Evolutionary conservation across 805 yeast genomes (phyloP).

Genomic region (Wickerhamiella allomyrinae): DNA sequence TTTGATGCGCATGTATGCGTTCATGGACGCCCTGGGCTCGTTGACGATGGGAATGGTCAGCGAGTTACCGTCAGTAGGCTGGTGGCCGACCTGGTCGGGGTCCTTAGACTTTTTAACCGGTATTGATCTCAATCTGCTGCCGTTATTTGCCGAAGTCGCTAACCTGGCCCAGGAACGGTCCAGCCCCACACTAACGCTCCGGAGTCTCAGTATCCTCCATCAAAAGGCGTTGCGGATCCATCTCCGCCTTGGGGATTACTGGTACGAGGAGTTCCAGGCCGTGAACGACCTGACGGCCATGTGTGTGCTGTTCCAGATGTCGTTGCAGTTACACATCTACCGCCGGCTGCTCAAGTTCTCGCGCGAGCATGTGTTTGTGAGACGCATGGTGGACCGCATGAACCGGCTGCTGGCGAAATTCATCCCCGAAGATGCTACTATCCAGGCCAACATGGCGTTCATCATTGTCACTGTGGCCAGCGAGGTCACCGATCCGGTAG

Average conservation of each 20-base stretch:
- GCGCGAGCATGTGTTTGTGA: constrained; percentile 33
- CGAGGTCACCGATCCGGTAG: constrained; percentile 31
- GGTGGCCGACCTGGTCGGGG: constrained; percentile 36
- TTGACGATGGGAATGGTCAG: constrained; percentile 5
- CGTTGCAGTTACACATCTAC: constrained; percentile 43
- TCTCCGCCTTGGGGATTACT: constrained; percentile 14
- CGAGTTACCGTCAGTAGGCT: constrained; percentile 5
- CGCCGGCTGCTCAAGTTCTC: constrained; percentile 40
- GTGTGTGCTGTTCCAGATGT: constrained; percentile 36
- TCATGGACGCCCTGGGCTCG: constrained; percentile 12
- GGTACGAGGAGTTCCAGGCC: constrained; percentile 14
- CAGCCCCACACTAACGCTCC: constrained; percentile 16
- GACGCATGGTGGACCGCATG: constrained; percentile 32
- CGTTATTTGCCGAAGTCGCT: constrained; percentile 39
- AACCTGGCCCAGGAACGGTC: constrained; percentile 23
- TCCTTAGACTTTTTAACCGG: constrained; percentile 37
- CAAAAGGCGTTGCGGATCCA: constrained; percentile 11
- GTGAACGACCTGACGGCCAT: constrained; percentile 14
- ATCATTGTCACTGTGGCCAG: constrained; percentile 47
- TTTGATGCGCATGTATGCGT: constrained; percentile 17
- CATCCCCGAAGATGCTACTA: constrained; percentile 34
- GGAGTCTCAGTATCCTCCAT: background rate
- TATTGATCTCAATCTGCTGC: constrained; percentile 47
- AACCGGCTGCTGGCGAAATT: constrained; percentile 26
- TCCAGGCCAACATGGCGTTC: constrained; percentile 42